phyloP scores from a whole-genome alignment of 1,284 basidiomycete species.

The Cerioporus squamosus region DNA sequence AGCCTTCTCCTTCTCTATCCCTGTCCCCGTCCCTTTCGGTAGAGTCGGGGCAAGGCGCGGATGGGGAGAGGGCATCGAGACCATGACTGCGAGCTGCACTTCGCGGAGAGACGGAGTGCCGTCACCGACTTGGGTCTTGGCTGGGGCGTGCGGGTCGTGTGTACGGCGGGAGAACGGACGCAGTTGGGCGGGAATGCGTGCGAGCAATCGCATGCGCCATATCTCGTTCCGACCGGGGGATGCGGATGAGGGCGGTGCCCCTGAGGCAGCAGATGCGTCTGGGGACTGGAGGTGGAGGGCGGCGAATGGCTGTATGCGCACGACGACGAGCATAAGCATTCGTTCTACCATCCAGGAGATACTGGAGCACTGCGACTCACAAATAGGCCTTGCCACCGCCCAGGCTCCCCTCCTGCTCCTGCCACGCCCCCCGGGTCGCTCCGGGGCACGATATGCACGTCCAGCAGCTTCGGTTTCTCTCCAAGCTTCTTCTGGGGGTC shows the following conservation, averaged over 20 bases:
- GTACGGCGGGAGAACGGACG: not conserved
- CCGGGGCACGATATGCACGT: slow-evolving; percentile 9
- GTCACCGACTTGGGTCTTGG: not conserved
- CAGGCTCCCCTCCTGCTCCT: not conserved
- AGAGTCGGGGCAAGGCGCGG: too few relatives aligned
- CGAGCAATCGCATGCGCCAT: too few relatives aligned
- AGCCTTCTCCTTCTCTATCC: too few relatives aligned
- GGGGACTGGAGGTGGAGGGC: slow-evolving; percentile 9
- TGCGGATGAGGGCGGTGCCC: slow-evolving; percentile 15
- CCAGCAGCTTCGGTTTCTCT: slow-evolving; percentile 19
- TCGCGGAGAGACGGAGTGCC: not conserved
- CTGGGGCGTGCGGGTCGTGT: slow-evolving; percentile 6
- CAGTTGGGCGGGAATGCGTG: too few relatives aligned
- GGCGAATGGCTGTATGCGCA: slow-evolving; percentile 14
- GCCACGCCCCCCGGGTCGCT: not conserved
- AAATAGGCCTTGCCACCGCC: too few relatives aligned
- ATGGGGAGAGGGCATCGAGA: slow-evolving; percentile 16
- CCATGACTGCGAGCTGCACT: slow-evolving; percentile 21
- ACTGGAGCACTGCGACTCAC: too few relatives aligned
- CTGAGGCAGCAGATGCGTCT: slow-evolving; percentile 22
- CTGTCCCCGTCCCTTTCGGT: too few relatives aligned
- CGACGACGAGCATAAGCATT: too few relatives aligned
- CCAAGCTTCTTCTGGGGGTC: not conserved
- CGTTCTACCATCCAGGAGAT: too few relatives aligned
- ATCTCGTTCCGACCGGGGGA: not conserved